A percentile compares a stretch with the other conserved stretches of the same genome.
Conservation (phyloP, 768 basidiomycete genomes). For the Amanita inopinata region DNA sequence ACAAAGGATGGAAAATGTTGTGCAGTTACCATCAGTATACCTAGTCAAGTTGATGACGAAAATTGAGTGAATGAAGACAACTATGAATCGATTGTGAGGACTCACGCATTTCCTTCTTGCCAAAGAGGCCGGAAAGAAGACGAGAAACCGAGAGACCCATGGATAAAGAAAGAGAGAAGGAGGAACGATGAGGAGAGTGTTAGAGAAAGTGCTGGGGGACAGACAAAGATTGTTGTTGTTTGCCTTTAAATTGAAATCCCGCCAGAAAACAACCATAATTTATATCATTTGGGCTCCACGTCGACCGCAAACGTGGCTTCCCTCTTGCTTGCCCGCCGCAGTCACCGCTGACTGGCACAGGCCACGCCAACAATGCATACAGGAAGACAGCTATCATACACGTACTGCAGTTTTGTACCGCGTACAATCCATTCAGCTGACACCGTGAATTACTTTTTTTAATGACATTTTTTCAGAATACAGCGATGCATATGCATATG, state of each 20-base stretch:
- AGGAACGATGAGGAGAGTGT: conserved; percentile 24
- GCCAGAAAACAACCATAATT: conserved; percentile 21
- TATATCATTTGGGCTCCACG: conserved; percentile 11
- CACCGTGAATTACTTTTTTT: too few relatives aligned
- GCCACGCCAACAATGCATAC: too few relatives aligned
- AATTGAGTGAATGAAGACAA: conserved; percentile 21
- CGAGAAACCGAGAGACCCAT: conserved; percentile 78
- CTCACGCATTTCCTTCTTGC: conserved; percentile 99
- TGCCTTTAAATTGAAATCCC: conserved; percentile 36
- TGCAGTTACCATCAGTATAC: conserved; percentile 84
- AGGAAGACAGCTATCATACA: too few relatives aligned
- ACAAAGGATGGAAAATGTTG: conserved; percentile 15
- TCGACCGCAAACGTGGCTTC: conserved; percentile 10
- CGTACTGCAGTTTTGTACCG: too few relatives aligned
- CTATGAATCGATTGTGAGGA: conserved; percentile 19
- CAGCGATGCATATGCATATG: too few relatives aligned
- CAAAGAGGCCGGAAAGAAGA: conserved; percentile 78
- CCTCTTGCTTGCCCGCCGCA: conserved; percentile 6
- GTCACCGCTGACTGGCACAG: too few relatives aligned
- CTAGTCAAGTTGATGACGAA: conserved; percentile 33
- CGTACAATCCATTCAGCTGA: too few relatives aligned
- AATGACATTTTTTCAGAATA: too few relatives aligned
- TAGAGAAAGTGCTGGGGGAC: conserved; percentile 19
- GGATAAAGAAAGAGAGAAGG: conserved; percentile 23
- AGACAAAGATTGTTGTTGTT: conserved; percentile 21